These are phyloP conservation scores for Termitomyces sp. DNA, from an alignment of 768 basidiomycete genomes.

Conservation along the genomic window DNA sequence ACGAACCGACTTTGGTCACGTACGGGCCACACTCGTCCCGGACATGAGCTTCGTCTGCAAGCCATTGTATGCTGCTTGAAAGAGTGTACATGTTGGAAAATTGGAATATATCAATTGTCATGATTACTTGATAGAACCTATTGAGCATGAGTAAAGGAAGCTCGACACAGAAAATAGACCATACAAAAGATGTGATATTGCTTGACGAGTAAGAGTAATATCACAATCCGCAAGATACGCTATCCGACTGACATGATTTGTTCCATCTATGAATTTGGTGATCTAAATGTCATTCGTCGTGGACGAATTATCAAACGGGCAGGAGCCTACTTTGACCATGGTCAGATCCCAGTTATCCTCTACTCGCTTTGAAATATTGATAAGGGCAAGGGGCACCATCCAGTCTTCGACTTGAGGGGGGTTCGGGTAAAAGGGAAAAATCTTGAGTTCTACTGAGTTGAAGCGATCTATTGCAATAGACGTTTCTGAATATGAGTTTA, in stretches of 20 bases:
- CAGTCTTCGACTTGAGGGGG: conserved; percentile 87
- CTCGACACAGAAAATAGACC: conserved; percentile 15
- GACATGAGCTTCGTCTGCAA: conserved; percentile 81
- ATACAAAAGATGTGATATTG: conserved; percentile 89
- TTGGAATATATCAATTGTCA: conserved; percentile 97
- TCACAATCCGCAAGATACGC: conserved; percentile 91
- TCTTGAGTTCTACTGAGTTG: conserved; percentile 93
- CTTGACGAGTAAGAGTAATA: conserved; percentile 71
- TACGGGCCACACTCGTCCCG: conserved; percentile 90
- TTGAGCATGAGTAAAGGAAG: conserved; percentile 5
- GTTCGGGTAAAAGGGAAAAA: conserved; percentile 96
- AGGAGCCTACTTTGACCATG: conserved; percentile 61
- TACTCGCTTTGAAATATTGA: conserved; percentile 72
- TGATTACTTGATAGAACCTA: conserved; percentile 94
- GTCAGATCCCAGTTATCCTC: conserved; percentile 97
- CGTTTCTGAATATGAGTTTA: conserved; percentile 97
- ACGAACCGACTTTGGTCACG: conserved; percentile 69
- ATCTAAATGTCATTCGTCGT: conserved; percentile 39
- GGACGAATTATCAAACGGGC: neutral
- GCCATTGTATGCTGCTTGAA: conserved; percentile 79
- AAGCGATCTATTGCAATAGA: conserved; percentile 87
- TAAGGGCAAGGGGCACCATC: conserved; percentile 90
- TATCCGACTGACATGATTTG: conserved; percentile 87
- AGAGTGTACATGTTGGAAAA: conserved; percentile 97
- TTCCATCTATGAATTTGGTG: conserved; percentile 80